Base-by-base conservation (phyloP, 2,329 filamentous ascomycete species). In the Aspergillus costaricaensis region DNA sequence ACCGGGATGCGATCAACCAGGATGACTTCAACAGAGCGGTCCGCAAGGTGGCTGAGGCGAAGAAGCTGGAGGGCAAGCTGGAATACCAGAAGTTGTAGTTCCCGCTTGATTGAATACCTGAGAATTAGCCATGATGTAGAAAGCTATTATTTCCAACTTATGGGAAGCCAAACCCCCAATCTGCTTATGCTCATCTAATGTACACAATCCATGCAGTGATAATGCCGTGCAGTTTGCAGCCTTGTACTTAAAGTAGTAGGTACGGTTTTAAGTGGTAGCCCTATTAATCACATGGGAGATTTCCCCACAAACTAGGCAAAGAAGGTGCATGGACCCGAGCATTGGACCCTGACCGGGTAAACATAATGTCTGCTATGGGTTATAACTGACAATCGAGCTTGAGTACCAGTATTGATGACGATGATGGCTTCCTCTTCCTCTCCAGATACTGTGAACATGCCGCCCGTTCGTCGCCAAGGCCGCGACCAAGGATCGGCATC, bases 1-100 rank as follows among this genome's bases (percentile, higher is more conserved):
- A 98, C 77, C 85, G 96, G 63, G 95, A 99, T 71, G 88, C 92
- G 12, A 91, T 99, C 79, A 98, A 91, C 80, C 95, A 99, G 77
- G 95, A 99, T 72, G 95, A 99, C 75, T 97, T 98, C 87, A 99
- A 97, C 83, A 97, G 97, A 81, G 95, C 95, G 4, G 95, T 99
- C 57, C 89, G 95, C 68, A 99, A 99, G 86, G 90, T 99, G 68
- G 92, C 91, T 15, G 95, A 99, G 80, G 85, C 91, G 63, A 99
- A 99, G 91, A 99, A 99, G 81, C 81, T 99, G 71, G 95, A 99
- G 80, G 94, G 95, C 79, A 98, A 98, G 83, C 84, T 98, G 53
- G 94, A 98, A 79, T 98, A 97, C 81, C 90, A 96, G 86, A 96
- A 96, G 82, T 82, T 96, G 80, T 96, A 88, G 78, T 64, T 25